Percentiles rank a stretch among this genome's conserved stretches.
phyloP scores from a whole-genome alignment of 768 basidiomycete genomes.

The Mycena polygramma region DNA sequence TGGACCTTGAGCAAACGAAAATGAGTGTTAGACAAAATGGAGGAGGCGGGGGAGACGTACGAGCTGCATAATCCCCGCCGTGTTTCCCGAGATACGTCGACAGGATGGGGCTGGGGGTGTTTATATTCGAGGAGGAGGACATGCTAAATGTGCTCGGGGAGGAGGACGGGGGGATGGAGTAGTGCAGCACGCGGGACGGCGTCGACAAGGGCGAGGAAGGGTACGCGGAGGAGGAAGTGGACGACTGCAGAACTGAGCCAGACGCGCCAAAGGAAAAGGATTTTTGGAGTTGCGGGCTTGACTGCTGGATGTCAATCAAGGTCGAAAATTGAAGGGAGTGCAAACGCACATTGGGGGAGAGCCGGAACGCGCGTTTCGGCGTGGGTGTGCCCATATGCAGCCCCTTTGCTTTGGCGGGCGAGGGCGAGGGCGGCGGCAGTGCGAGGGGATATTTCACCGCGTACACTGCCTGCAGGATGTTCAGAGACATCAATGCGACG shows the following conservation, averaged over 20 bases:
- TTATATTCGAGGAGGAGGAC: slow-evolving; percentile 50
- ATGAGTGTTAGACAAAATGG: neutral
- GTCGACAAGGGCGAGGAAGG: slow-evolving; percentile 57
- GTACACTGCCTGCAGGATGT: slow-evolving; percentile 55
- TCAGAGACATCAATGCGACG: slow-evolving; percentile 51
- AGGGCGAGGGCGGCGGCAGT: slow-evolving; percentile 48
- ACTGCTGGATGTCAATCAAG: slow-evolving; percentile 40
- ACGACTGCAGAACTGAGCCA: slow-evolving; percentile 46
- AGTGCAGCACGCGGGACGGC: slow-evolving; percentile 55
- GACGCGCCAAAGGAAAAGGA: slow-evolving; percentile 57
- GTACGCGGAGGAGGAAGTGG: slow-evolving; percentile 45
- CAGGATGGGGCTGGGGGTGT: slow-evolving; percentile 58
- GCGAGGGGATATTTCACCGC: slow-evolving; percentile 60
- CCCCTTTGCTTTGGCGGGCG: slow-evolving; percentile 49
- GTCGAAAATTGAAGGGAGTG: neutral
- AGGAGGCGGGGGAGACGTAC: slow-evolving; percentile 43
- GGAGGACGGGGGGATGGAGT: slow-evolving; percentile 47
- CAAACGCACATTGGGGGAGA: slow-evolving; percentile 53
- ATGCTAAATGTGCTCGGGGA: slow-evolving; percentile 48
- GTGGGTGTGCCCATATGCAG: slow-evolving; percentile 43
- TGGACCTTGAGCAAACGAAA: slow-evolving; percentile 45
- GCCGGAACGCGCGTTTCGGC: slow-evolving; percentile 53
- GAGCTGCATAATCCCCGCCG: slow-evolving; percentile 50
- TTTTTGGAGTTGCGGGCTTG: slow-evolving; percentile 58
- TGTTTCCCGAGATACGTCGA: slow-evolving; percentile 60